phyloP scores from a whole-genome alignment of 768 basidiomycete species.

The Hydnomerulius pinastri region DNA sequence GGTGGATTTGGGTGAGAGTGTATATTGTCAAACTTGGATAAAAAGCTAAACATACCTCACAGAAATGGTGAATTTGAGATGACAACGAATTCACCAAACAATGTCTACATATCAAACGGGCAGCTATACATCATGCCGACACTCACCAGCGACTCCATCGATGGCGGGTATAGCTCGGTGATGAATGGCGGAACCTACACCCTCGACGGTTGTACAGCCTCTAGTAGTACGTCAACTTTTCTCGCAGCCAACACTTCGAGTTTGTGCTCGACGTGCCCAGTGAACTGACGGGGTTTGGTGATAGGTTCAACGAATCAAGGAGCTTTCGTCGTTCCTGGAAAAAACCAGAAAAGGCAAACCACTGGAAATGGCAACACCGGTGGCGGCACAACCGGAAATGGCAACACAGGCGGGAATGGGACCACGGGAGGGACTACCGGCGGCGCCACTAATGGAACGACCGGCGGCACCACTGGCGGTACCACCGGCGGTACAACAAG shows the following conservation, averaged over 20 bases:
- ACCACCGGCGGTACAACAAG: conserved; percentile 1
- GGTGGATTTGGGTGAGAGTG: conserved; percentile 50
- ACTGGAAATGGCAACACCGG: conserved; percentile 9
- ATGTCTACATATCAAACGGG: conserved; percentile 48
- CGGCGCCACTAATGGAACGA: background rate
- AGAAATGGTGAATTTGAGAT: conserved; percentile 58
- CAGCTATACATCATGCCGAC: conserved; percentile 62
- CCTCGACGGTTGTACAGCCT: conserved; percentile 38
- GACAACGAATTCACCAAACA: conserved; percentile 43
- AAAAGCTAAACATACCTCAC: conserved; percentile 7
- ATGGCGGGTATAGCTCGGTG: conserved; percentile 36
- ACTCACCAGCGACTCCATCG: conserved; percentile 51
- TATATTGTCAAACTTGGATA: background rate
- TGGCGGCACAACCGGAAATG: conserved; percentile 23
- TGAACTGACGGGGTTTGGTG: background rate
- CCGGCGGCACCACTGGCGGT: background rate
- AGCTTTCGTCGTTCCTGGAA: conserved; percentile 22
- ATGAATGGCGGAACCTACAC: conserved; percentile 40
- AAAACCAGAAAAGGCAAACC: conserved; percentile 28
- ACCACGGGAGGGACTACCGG: conserved; percentile 32
- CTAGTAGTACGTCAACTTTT: background rate
- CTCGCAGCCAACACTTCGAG: too few species aligned
- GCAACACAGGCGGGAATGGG: conserved; percentile 24
- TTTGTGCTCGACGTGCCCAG: background rate
- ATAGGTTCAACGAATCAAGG: conserved; percentile 18